phyloP scores from a whole-genome alignment of 208 protist genomes.

The Trypanosoma cruzi region DNA sequence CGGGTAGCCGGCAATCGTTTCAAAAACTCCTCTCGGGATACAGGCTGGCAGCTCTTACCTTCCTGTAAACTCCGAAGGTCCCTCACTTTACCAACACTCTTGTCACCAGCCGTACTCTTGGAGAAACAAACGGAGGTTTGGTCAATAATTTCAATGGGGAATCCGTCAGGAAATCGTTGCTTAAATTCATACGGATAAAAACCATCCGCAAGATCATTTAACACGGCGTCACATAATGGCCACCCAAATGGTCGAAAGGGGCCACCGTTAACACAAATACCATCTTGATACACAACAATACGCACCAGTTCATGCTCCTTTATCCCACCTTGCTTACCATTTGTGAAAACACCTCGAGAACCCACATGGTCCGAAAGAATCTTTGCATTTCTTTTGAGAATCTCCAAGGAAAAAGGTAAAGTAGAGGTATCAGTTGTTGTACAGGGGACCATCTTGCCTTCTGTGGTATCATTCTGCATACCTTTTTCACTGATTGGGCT shows the following conservation, averaged over 20 bases:
- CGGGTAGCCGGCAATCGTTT: constrained; percentile 56
- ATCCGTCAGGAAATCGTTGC: constrained; percentile 91
- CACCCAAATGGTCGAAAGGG: constrained; percentile 89
- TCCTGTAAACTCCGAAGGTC: constrained; percentile 16
- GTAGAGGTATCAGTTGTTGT: background rate
- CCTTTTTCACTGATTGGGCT: constrained; percentile 2
- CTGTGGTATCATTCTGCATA: constrained; percentile 9
- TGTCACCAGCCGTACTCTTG: background rate
- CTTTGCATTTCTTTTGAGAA: constrained; percentile 70
- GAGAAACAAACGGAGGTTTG: constrained; percentile 38
- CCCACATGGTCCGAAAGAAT: constrained; percentile 90
- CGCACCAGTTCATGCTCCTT: constrained; percentile 78
- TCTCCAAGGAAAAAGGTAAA: constrained; percentile 50
- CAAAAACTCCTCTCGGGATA: constrained; percentile 62
- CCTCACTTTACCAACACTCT: constrained; percentile 19
- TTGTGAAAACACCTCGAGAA: constrained; percentile 60
- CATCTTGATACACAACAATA: constrained; percentile 88
- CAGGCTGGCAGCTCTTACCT: constrained; percentile 26
- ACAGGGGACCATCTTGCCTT: background rate
- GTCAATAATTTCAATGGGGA: constrained; percentile 88
- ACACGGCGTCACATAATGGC: constrained; percentile 85
- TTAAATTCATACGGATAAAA: constrained; percentile 95
- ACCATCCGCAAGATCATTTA: constrained; percentile 91
- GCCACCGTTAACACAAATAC: constrained; percentile 89
- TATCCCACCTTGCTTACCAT: constrained; percentile 65